A percentile compares a stretch with the other conserved stretches of the same genome.
phyloP scores from a whole-genome alignment of 345 rosid genomes.

The Aquilaria malaccensis region DNA sequence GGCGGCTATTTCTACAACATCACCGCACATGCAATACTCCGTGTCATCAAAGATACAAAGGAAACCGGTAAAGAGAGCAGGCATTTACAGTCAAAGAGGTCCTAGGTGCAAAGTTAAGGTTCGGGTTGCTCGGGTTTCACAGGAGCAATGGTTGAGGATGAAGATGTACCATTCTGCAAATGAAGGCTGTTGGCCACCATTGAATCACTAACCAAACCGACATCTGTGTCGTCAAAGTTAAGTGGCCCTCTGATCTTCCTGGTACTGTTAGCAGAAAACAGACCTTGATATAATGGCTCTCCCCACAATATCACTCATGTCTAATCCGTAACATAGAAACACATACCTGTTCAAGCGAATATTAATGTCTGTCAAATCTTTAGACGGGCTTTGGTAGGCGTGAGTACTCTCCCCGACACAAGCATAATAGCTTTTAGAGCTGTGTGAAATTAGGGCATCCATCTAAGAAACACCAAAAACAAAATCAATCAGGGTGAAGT shows the following conservation, averaged over 20 bases:
- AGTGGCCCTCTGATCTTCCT: slow-evolving; percentile 63
- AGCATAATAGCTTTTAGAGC: slow-evolving; percentile 87
- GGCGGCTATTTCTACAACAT: too few relatives aligned
- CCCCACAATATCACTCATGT: background rate
- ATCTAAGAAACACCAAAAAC: slow-evolving; percentile 35
- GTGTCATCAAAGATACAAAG: too few relatives aligned
- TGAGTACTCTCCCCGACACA: slow-evolving; percentile 99
- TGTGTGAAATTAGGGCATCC: slow-evolving; percentile 90
- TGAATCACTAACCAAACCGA: slow-evolving; percentile 91
- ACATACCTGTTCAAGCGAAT: slow-evolving; percentile 75
- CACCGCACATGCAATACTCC: too few relatives aligned
- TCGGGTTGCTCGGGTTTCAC: slow-evolving; percentile 37
- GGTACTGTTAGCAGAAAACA: slow-evolving; percentile 26
- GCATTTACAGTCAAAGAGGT: slow-evolving; percentile 22
- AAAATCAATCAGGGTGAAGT: background rate
- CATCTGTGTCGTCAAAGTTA: slow-evolving; percentile 70
- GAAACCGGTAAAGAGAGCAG: background rate
- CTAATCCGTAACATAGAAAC: background rate
- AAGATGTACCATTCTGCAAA: slow-evolving; percentile 56
- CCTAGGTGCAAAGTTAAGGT: slow-evolving; percentile 8
- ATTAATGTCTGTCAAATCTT: slow-evolving; percentile 84
- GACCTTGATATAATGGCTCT: background rate
- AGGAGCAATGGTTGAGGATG: slow-evolving; percentile 26
- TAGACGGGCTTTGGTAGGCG: slow-evolving; percentile 97
- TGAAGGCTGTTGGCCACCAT: slow-evolving; percentile 81